A percentile compares a stretch with the other conserved stretches of the same genome.
Evolutionary conservation across 495 filamentous ascomycete species (phyloP).

Genomic region (Lophiostoma macrostomum): DNA sequence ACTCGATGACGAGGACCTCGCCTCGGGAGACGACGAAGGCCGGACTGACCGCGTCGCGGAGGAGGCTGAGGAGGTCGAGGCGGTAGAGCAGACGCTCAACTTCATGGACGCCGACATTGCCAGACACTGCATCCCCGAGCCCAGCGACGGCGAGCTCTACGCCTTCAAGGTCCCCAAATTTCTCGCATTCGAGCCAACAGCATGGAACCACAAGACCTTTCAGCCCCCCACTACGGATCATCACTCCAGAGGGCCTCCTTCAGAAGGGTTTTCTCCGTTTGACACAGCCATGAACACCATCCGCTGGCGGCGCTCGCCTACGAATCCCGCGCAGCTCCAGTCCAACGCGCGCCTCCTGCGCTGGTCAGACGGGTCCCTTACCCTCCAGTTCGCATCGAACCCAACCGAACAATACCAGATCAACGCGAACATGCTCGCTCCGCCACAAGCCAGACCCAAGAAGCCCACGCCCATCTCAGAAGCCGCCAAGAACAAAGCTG

Average conservation of each 20-base stretch:
- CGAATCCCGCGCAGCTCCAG: conserved; percentile 55
- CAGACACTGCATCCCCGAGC: conserved; percentile 63
- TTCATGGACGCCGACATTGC: conserved; percentile 39
- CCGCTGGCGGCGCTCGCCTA: conserved; percentile 68
- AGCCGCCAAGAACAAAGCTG: conserved; percentile 50
- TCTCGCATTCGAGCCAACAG: conserved; percentile 68
- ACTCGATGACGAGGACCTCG: conserved; percentile 71
- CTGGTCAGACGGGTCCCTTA: conserved; percentile 84
- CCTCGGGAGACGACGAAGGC: conserved; percentile 72
- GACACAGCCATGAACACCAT: conserved; percentile 64
- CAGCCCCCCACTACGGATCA: conserved; percentile 58
- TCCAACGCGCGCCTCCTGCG: conserved; percentile 74
- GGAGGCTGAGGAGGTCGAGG: conserved; percentile 26
- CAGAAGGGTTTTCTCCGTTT: conserved; percentile 54
- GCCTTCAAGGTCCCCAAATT: conserved; percentile 76
- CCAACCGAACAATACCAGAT: conserved; percentile 79
- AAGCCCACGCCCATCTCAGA: conserved; percentile 50
- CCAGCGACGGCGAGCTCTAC: conserved; percentile 61
- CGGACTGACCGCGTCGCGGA: conserved; percentile 48
- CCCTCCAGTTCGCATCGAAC: conserved; percentile 68
- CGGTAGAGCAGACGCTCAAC: conserved; percentile 30
- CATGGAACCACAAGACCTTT: conserved; percentile 72
- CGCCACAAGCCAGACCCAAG: conserved; percentile 49
- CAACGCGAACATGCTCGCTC: conserved; percentile 69
- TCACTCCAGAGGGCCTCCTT: conserved; percentile 43